A percentile compares a stretch with the other conserved stretches of the same genome.
Conservation (phyloP, 306 rosid species). For the Vigna unguiculata region DNA sequence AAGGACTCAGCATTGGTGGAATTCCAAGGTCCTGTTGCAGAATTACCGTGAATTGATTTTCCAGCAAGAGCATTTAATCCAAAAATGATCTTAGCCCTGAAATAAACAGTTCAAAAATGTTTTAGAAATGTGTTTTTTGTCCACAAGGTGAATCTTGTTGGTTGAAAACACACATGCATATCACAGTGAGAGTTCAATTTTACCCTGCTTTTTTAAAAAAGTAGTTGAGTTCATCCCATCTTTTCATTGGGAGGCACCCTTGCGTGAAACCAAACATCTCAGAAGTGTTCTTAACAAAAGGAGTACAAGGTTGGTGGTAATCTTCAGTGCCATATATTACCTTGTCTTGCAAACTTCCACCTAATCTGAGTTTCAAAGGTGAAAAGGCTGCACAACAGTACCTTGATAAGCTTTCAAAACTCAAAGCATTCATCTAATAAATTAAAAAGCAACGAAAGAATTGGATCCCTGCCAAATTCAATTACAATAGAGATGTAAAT, state of each 20-base stretch:
- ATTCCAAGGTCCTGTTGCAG: constrained; percentile 83
- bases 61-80: constrained; percentile 92
- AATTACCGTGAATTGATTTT: constrained; percentile 49
- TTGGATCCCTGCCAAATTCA: constrained; percentile 4
- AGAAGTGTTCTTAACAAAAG: constrained; percentile 56
- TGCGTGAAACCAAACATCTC: constrained; percentile 78
- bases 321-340: constrained; percentile 75
- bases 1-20: constrained; percentile 76
- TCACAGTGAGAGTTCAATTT: constrained; percentile 2
- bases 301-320: constrained; percentile 60
- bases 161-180: background rate
- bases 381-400: constrained; percentile 72
- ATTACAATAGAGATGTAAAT: constrained; percentile 3
- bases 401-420: constrained; percentile 36
- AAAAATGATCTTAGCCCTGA: constrained; percentile 84
- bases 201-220: constrained; percentile 85
- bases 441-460: constrained; percentile 3
- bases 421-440: background rate
- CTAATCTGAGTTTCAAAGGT: constrained; percentile 90
- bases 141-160: background rate
- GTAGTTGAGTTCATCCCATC: constrained; percentile 91
- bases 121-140: constrained; percentile 1
- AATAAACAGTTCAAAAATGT: constrained; percentile 32
- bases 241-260: constrained; percentile 80
- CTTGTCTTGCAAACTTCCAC: constrained; percentile 91